Evolutionary conservation across 331 rosid genomes (phyloP), one percentile per base, ranked within the genome.

Genomic region (Pyracantha coccinea): DNA sequence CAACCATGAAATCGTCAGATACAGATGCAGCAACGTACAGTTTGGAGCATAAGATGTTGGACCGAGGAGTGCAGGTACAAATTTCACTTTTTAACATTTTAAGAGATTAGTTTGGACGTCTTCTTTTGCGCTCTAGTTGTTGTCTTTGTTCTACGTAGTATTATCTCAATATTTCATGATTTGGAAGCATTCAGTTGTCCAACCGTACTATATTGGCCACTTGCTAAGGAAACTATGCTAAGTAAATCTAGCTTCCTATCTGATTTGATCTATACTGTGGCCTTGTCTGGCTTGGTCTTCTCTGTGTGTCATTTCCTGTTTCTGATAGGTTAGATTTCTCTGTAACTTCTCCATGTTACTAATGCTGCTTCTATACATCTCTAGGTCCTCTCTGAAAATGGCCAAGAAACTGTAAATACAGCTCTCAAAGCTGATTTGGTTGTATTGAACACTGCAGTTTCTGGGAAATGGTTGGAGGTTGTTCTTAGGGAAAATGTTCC

Each of bases 21-120:
- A 15, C 66, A 76, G 81, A 76, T 32, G 84, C 35, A 53, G 81
- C 67, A 59, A 50, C 65, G 3, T 81, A 76, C 71, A 81, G 81
- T 72, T 76, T 81, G 81, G 84, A 76, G 81, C 77, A 81, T 72
- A 81, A 81, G 75, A 76, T 81, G 84, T n/a, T 76, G 78, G 75
- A 73, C 53, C 47, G 80, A 20, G 84, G 84, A 58, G 84, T 81
- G 27, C 80, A 81, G 84, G 84, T 81, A 54, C 59, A 19, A 60
- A 45, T 14, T 19, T 50, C 55, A 50, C 21, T 16, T 50, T 8
- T 69, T 28, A 9, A 20, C 15, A 45, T 32, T 58, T 24, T 4
- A 33, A 32, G 7, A 21, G 12, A 53, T 23, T 74, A 20, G 29
- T 71, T 45, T 61, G 55, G 72, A 19, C 6, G 58, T 27, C 5